Evolutionary conservation across 2,329 filamentous ascomycete genomes (phyloP).

Genomic region (Apiospora aurea): DNA sequence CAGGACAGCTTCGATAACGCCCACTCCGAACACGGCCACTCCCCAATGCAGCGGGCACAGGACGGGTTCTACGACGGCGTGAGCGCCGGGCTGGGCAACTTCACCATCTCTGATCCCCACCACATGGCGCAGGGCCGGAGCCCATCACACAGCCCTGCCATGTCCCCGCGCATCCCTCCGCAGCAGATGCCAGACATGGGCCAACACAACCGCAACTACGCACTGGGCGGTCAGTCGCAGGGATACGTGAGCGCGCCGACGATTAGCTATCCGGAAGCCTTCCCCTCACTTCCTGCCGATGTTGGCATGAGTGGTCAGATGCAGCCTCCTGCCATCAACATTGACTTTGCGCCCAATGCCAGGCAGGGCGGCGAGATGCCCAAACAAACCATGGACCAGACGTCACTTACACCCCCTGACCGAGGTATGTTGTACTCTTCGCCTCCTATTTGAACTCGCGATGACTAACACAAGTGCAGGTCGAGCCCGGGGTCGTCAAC

Average conservation of each 20-base stretch:
- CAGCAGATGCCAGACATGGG: constrained; percentile 61
- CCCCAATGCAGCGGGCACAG: constrained; percentile 78
- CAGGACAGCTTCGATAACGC: constrained; percentile 76
- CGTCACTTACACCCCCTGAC: constrained; percentile 85
- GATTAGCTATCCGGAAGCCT: constrained; percentile 58
- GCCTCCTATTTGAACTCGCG: not conserved
- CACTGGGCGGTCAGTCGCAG: constrained; percentile 50
- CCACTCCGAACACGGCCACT: constrained; percentile 71
- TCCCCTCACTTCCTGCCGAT: constrained; percentile 57
- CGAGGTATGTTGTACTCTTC: constrained; percentile 55
- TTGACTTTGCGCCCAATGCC: constrained; percentile 85
- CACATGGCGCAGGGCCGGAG: constrained; percentile 78
- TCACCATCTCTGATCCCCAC: constrained; percentile 77
- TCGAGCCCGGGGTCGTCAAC: constrained; percentile 56
- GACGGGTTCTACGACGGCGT: constrained; percentile 82
- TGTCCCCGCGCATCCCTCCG: constrained; percentile 67
- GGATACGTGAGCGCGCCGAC: constrained; percentile 51
- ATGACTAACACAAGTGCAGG: constrained; percentile 45
- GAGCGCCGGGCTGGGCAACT: constrained; percentile 73
- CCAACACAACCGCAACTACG: constrained; percentile 55
- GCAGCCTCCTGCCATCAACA: constrained; percentile 93
- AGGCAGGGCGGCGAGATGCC: constrained; percentile 68
- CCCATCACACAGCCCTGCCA: constrained; percentile 76
- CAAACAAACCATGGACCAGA: constrained; percentile 72
- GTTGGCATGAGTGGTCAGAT: constrained; percentile 66